Evolutionary conservation across 2,329 filamentous ascomycete genomes (phyloP).

Genomic region (Trichoderma sp.): DNA sequence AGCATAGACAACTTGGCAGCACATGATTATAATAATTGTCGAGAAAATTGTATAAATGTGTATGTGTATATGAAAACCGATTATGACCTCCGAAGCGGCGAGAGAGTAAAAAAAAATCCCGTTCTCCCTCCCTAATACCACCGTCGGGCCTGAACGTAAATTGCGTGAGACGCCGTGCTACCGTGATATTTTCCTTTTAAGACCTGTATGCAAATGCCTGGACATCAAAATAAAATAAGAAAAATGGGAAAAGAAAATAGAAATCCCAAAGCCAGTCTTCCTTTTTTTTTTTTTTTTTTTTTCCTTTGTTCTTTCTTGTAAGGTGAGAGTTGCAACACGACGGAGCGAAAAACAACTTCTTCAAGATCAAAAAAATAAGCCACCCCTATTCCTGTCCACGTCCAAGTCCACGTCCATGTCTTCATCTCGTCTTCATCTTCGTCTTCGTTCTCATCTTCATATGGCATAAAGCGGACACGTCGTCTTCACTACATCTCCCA

Average conservation of each 20-base stretch:
- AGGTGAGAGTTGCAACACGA: neutral
- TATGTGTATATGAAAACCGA: neutral
- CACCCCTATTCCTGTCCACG: neutral
- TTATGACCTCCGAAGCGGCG: neutral
- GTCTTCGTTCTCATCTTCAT: neutral
- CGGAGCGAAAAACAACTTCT: neutral
- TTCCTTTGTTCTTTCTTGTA: neutral
- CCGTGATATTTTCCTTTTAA: slow-evolving; percentile 14
- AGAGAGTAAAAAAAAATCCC: neutral
- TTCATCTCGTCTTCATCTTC: neutral
- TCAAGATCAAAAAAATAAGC: neutral
- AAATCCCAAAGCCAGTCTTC: neutral
- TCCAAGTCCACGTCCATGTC: too few species aligned
- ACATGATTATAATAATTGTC: neutral
- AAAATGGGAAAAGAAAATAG: neutral
- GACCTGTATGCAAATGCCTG: slow-evolving; percentile 12
- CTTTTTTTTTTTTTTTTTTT: neutral
- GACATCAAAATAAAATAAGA: neutral
- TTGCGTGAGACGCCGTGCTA: slow-evolving; percentile 11
- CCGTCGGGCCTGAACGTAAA: slow-evolving; percentile 7
- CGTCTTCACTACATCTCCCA: neutral
- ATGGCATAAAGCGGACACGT: neutral
- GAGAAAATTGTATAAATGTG: neutral
- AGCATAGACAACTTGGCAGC: neutral
- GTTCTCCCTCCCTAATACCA: neutral